Evolutionary conservation across 257 asterid species (phyloP), one percentile per base, ranked within the genome.

Genomic region (Nemophila menziesii): DNA sequence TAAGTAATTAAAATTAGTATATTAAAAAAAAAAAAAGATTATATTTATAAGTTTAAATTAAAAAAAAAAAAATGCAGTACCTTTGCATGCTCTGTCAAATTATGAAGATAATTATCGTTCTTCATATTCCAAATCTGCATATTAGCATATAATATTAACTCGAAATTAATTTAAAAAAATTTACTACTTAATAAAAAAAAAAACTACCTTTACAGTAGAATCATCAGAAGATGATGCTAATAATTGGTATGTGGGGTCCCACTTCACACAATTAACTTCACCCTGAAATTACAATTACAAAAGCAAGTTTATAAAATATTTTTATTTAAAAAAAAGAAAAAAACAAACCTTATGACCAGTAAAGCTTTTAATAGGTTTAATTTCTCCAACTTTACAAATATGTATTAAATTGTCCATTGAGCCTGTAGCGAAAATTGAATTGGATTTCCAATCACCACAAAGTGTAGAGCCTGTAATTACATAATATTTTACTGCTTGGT

Each of bases 181-280:
- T 34, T 13, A 7, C 9, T 14, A 16, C 2, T 8, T 13, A 16
- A 12, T 13, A 13, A 1, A 13, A 12, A 17, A 12, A 14, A 12
- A 55, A 26, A 6, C 15, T 27, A 65, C 71, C 71, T 65, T 65
- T 22, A 57, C 55, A 11, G 71, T 43, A 13, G 22, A 24, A 33
- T 65, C 71, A 44, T 47, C 71, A 16, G 71, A 65, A 52, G 66
- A 65, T 20, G 71, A 65, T 5, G 71, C 71, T 56, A 65, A 40
- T 17, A 65, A 33, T 24, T 39, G 3, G 23, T 57, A 67, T 11
- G 55, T 16, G 1, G 72, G 60, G 45, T 65, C 67, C 72, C 72
- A 65, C 40, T 65, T 60, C 33, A 65, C 57, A 55, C 64, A 55
- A 40, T 60, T 65, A 55, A 60, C 72, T 43, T 60, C 72, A 50